A percentile compares a stretch with the other conserved stretches of the same genome.
Conservation (phyloP, 306 rosid genomes). For the Inga leiocalycina region DNA sequence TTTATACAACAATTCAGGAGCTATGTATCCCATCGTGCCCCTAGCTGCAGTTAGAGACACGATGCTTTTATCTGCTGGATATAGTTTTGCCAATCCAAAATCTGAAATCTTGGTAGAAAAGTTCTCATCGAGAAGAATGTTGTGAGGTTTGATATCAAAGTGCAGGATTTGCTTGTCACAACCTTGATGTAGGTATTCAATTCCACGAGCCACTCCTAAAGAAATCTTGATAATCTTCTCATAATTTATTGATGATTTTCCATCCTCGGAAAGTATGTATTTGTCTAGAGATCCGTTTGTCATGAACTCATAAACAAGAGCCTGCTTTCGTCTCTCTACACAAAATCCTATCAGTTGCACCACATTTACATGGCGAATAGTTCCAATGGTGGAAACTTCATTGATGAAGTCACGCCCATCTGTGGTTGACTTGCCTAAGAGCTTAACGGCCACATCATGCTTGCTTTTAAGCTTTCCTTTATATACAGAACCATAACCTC, state of each 20-base stretch:
- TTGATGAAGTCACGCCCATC: background rate
- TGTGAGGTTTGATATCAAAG: constrained; percentile 17
- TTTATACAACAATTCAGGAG: background rate
- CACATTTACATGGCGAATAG: background rate
- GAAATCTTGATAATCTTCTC: background rate
- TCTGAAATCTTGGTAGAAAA: background rate
- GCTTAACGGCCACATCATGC: background rate
- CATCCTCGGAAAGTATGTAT: constrained; percentile 4
- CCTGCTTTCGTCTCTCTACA: background rate
- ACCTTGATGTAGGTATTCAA: constrained; percentile 12
- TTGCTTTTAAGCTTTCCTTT: background rate
- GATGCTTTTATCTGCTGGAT: background rate
- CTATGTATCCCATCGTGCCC: background rate
- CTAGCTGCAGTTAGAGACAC: background rate
- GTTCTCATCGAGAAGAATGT: background rate
- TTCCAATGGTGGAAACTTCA: constrained; percentile 1
- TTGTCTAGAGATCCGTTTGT: constrained; percentile 26
- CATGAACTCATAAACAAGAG: constrained; percentile 3
- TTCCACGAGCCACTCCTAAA: background rate
- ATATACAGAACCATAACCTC: background rate
- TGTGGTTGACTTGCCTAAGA: background rate
- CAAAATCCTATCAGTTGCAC: constrained; percentile 5
- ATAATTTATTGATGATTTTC: background rate
- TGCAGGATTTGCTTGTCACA: constrained; percentile 24
- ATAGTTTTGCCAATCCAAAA: background rate